Conservation (phyloP, 2,329 filamentous ascomycete species). For the Madurella mycetomatis region DNA sequence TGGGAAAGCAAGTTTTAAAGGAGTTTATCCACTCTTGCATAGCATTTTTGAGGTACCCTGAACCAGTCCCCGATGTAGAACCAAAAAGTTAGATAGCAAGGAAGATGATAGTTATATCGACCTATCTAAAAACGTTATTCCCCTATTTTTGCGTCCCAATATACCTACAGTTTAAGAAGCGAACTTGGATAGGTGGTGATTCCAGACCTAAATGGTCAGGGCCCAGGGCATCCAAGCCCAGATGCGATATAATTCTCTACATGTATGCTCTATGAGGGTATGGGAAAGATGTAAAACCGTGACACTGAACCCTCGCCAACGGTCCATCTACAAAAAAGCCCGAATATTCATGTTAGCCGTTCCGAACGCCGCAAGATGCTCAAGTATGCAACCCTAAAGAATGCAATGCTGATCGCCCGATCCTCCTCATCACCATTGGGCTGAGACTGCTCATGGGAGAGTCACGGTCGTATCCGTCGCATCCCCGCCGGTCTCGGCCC, state of each 20-base stretch:
- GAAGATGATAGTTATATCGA: too few species aligned
- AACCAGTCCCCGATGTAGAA: too few species aligned
- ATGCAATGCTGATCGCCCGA: not conserved
- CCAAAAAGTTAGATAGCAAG: too few species aligned
- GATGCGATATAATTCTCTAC: not conserved
- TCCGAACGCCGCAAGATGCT: not conserved
- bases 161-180: too few species aligned
- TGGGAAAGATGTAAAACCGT: not conserved
- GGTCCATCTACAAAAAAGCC: not conserved
- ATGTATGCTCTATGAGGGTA: not conserved
- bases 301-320: not conserved
- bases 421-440: not conserved
- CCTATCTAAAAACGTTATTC: too few species aligned
- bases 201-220: too few species aligned
- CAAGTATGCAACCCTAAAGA: not conserved
- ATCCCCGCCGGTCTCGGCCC: slow-evolving; percentile 21
- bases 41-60: too few species aligned
- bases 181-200: too few species aligned
- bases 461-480: not conserved
- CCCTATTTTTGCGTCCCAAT: too few species aligned
- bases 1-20: too few species aligned
- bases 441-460: not conserved
- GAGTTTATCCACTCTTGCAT: too few species aligned
- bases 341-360: not conserved
- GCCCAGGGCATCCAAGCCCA: too few species aligned